These are phyloP conservation scores for Elaeagnus macrophylla DNA, from an alignment of 306 rosid genomes.

Conservation along the genomic window DNA sequence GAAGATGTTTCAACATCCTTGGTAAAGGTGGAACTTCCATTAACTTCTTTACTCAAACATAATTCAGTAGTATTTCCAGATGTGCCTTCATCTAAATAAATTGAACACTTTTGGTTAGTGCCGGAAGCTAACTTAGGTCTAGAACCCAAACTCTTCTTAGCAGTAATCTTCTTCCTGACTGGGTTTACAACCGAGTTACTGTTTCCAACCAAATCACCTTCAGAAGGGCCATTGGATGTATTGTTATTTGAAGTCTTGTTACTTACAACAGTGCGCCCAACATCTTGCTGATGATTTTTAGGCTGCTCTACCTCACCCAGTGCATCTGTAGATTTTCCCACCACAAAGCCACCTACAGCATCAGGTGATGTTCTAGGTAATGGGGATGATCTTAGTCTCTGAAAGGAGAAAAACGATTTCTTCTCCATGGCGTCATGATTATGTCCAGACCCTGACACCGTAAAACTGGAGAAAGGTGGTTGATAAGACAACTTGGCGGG, in stretches of 20 bases:
- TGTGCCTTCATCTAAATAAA: slow-evolving; percentile 26
- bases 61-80: slow-evolving; percentile 17
- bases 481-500: too few species aligned
- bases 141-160: slow-evolving; percentile 59
- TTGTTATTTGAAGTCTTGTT: slow-evolving; percentile 21
- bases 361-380: slow-evolving; percentile 23
- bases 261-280: slow-evolving; percentile 25
- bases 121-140: slow-evolving; percentile 36
- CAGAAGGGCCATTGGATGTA: slow-evolving; percentile 26
- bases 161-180: slow-evolving; percentile 32
- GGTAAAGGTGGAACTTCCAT: slow-evolving; percentile 19
- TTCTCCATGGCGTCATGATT: neutral
- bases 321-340: slow-evolving; percentile 18
- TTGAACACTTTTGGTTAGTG: slow-evolving; percentile 34
- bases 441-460: too few species aligned
- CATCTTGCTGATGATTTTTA: slow-evolving; percentile 21
- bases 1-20: slow-evolving; percentile 21
- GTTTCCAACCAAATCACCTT: slow-evolving; percentile 26
- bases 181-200: slow-evolving; percentile 22
- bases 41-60: slow-evolving; percentile 15
- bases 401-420: slow-evolving; percentile 22
- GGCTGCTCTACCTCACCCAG: slow-evolving; percentile 24
- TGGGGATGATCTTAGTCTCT: slow-evolving; percentile 20
- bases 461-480: too few species aligned
- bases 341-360: neutral